A percentile compares a stretch with the other conserved stretches of the same genome.
phyloP scores from a whole-genome alignment of 495 filamentous ascomycete species.

The Lophium mytilinum region DNA sequence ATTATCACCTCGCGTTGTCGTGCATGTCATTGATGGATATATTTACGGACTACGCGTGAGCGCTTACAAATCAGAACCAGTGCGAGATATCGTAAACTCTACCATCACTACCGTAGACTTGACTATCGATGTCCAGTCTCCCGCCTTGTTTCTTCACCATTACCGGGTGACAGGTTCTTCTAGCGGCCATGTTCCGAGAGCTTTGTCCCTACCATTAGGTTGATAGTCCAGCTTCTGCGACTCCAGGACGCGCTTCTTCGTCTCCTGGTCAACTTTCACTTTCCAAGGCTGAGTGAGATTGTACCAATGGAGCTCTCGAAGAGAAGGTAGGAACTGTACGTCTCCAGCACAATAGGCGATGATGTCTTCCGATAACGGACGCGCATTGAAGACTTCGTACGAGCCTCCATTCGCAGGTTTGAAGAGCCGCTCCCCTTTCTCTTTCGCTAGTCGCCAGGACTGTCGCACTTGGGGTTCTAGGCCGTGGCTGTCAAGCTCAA shows the following conservation, averaged over 20 bases:
- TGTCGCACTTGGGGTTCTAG: slow-evolving; percentile 1
- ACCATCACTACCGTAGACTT: too few relatives aligned
- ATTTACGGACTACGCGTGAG: too few relatives aligned
- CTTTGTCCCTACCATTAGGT: too few relatives aligned
- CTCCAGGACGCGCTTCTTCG: neutral
- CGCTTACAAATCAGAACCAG: too few relatives aligned
- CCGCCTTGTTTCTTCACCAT: too few relatives aligned
- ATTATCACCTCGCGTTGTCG: too few relatives aligned
- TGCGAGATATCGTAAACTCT: too few relatives aligned
- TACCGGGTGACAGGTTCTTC: too few relatives aligned
- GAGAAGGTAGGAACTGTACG: slow-evolving; percentile 37
- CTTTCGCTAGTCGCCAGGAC: slow-evolving; percentile 40
- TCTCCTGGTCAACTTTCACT: neutral
- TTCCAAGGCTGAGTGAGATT: neutral
- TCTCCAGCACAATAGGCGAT: slow-evolving; percentile 43
- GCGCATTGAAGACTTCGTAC: slow-evolving; percentile 43
- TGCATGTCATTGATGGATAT: too few relatives aligned
- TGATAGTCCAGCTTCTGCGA: slow-evolving; percentile 3
- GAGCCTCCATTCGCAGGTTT: slow-evolving; percentile 36
- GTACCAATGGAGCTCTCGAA: slow-evolving; percentile 19
- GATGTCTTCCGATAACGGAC: slow-evolving; percentile 40
- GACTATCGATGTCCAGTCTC: too few relatives aligned
- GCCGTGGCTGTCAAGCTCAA: slow-evolving; percentile 31
- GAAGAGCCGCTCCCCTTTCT: slow-evolving; percentile 36
- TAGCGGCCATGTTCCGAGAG: too few relatives aligned